These are phyloP conservation scores for Isatis lusitanica DNA, from an alignment of 441 rosid genomes.

Conservation along the genomic window DNA sequence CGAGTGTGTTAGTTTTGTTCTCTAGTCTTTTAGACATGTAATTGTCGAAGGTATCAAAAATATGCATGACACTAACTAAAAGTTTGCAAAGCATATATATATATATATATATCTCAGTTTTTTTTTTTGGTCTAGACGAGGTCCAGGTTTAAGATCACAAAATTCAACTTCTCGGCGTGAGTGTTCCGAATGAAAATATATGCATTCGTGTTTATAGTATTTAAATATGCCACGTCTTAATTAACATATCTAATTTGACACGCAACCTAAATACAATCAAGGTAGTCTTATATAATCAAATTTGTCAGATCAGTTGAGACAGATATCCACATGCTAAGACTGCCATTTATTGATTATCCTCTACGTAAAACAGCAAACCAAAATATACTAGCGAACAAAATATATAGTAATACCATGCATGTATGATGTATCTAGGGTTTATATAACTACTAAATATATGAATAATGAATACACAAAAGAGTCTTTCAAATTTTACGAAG, in stretches of 20 bases:
- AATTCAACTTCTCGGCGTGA: not conserved
- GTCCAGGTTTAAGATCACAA: not conserved
- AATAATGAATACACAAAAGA: not conserved
- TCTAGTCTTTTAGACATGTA: slow-evolving; percentile 7
- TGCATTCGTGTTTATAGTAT: not conserved
- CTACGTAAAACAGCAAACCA: not conserved
- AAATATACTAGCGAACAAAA: no score
- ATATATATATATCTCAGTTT: not conserved
- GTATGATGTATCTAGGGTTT: no score
- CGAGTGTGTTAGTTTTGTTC: not conserved
- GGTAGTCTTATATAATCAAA: not conserved
- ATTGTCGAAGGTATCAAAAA: not conserved
- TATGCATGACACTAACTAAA: not conserved
- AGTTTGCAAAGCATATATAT: slow-evolving; percentile 4
- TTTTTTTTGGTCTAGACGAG: not conserved
- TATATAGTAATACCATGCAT: no score
- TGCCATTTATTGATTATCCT: not conserved
- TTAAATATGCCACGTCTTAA: not conserved
- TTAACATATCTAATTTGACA: not conserved
- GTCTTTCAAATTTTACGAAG: not conserved
- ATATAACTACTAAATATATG: not conserved
- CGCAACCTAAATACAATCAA: not conserved
- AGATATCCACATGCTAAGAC: not conserved
- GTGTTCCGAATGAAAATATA: not conserved
- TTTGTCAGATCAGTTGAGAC: not conserved